These are phyloP conservation scores for Astrothelium subdiscretum DNA, from an alignment of 495 filamentous ascomycete species.

Conservation along the genomic window DNA sequence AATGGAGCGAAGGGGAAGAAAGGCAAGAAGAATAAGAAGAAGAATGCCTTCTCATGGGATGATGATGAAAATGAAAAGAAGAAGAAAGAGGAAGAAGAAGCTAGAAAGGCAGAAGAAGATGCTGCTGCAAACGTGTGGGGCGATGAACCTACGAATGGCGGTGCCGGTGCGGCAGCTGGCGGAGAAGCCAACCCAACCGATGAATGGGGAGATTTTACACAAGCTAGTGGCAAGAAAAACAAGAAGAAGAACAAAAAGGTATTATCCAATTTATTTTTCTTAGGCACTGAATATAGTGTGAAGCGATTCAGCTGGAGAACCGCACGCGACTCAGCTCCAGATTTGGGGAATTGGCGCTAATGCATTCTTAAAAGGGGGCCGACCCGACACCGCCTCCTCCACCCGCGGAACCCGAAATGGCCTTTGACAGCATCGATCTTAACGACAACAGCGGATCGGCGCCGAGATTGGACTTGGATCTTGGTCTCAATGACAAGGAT, in stretches of 20 bases:
- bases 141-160: conserved; percentile 5
- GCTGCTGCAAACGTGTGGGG: conserved; percentile 5
- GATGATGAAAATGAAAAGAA: conserved; percentile 20
- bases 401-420: conserved; percentile 15
- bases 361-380: conserved; percentile 11
- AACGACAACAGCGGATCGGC: conserved; percentile 14
- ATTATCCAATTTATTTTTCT: neutral
- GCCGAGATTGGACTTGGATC: conserved; percentile 19
- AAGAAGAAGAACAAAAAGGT: conserved; percentile 20
- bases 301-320: conserved; percentile 1
- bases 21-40: conserved; percentile 20
- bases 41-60: conserved; percentile 8
- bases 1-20: conserved; percentile 18
- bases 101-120: conserved; percentile 22
- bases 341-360: conserved; percentile 4
- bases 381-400: conserved; percentile 11
- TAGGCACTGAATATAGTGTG: neutral
- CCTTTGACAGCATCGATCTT: conserved; percentile 19
- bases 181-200: conserved; percentile 20
- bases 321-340: conserved; percentile 5
- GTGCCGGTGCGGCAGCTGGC: conserved; percentile 5
- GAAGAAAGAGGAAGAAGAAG: conserved; percentile 26
- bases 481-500: conserved; percentile 10
- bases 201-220: conserved; percentile 28
- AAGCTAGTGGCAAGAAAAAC: conserved; percentile 9